Base-by-base conservation (phyloP, 2,329 filamentous ascomycete species). In the Aspergillus viridinutans region DNA sequence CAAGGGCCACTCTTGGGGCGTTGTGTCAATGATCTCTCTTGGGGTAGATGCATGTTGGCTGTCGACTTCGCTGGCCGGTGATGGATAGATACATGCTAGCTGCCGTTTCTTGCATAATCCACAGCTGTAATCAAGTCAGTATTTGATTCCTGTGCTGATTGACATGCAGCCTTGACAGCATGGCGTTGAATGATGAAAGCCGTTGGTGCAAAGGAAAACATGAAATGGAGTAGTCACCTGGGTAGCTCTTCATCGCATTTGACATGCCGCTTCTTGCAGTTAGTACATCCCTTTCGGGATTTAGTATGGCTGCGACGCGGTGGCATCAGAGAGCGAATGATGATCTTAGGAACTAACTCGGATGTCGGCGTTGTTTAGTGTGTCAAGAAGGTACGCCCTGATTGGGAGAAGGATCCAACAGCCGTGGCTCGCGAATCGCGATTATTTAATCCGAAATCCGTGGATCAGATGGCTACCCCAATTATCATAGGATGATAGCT, bases 201-300 rank as follows among this genome's bases (percentile, higher is more conserved):
- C 8, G 9, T 21, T 17, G 32, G 14, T 17, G 32, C 32, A 6
- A 43, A 21, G 43, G 9, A 17, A 23, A 14, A 3, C 14, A 47
- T 26, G 21, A 21, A 25, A 8, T 47, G 21, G 43, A 14, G 10
- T 8, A 23, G 21, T 25, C 43, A 76, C 52, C 60, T 65, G 10
- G 74, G 74, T 20, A 66, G 57, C n/a, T 57, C 62, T 58, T 76
- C 74, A 52, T 76, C 70, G 54, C 74, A 76, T 73, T 75, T 75
- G 32, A 74, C 72, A 58, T 74, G 71, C 55, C 73, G 64, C 56
- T 69, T 66, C 59, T 75, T 75, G 65, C 73, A 75, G 55, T 74
- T 70, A 57, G 69, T 63, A 55, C 73, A 75, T 40, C 73, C 73
- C 62, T 71, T 72, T 38, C 73, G 71, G 61, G 71, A 74, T 60